Evolutionary conservation across 164 flowering plant species (phyloP).

Genomic region (Tetracentron sinense): DNA sequence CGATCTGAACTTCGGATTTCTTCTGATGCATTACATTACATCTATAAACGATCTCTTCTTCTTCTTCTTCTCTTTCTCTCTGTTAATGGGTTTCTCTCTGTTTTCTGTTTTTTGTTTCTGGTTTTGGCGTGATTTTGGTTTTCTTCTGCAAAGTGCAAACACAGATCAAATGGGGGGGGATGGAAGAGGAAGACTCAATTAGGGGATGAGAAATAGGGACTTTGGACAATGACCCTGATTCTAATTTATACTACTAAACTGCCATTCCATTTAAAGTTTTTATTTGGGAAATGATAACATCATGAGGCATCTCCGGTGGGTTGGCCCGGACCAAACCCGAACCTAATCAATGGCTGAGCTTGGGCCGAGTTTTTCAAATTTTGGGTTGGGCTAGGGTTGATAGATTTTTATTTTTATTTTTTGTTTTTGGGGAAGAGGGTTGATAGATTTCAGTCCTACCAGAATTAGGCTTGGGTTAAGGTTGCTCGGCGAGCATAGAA

Average conservation of each 20-base stretch:
- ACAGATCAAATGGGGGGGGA: background rate
- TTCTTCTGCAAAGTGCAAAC: background rate
- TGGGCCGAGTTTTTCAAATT: too few relatives aligned
- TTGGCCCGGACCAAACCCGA: too few relatives aligned
- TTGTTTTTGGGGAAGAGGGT: too few relatives aligned
- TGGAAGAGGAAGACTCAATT: background rate
- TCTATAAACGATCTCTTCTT: background rate
- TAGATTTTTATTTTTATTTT: too few relatives aligned
- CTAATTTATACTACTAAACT: background rate
- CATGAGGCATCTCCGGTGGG: too few relatives aligned
- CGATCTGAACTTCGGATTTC: constrained; percentile 67
- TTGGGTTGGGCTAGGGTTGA: too few relatives aligned
- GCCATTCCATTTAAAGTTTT: background rate
- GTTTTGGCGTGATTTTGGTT: background rate
- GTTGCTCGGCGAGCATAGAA: too few relatives aligned
- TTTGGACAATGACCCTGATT: background rate
- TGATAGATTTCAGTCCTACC: too few relatives aligned
- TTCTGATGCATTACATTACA: constrained; percentile 58
- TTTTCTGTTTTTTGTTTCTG: background rate
- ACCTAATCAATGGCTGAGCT: too few relatives aligned
- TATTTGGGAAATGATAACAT: background rate
- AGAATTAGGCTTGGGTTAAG: too few relatives aligned
- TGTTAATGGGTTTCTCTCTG: background rate
- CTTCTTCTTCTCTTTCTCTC: background rate
- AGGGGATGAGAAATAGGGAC: background rate